Base-by-base conservation (phyloP, 1,284 basidiomycete species). In the Tilletia caries region DNA sequence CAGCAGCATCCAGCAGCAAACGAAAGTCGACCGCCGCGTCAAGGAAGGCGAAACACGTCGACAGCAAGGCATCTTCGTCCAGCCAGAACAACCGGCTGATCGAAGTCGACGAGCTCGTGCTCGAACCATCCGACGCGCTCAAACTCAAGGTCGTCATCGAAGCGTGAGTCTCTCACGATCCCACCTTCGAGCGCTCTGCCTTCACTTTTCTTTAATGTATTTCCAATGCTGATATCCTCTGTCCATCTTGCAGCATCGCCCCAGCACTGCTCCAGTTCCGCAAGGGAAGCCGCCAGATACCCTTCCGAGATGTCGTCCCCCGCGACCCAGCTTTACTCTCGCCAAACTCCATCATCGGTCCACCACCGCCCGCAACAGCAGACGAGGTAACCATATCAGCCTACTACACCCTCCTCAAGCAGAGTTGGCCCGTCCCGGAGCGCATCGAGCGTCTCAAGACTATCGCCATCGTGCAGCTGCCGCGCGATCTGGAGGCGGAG, bases 131-230 rank as follows among this genome's bases (percentile, higher is more conserved):
- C 27, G 58, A 62, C n/a, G 58, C 58, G 58, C 58, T 62, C 32
- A 62, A 62, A 23, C 58, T 62, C 58, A 62, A 62, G 58, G 58
- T 62, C 32, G 58, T 62, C 29, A 37, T 62, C 34, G 29, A 62
- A 62, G 58, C 58, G 58, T 62, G 18, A 10, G 58, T 62, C 6
- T 33, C 2, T n/a, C 2, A n/a, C 50, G 50, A 52, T 23, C 10
- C 12, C 50, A 18, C 43, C 10, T 44, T 10, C 43, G 20, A 44
- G 10, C 12, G 10, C 43, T 20, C 43, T 20, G 10, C 20, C 43
- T 20, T 44, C 43, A 44, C 43, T 10, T 10, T 20, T 10, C 20
- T 44, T 20, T 10, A 20, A 44, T 20, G 43, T 20, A 44, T n/a
- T n/a, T 10, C 43, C 20, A 20, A 44, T 37, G 48, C 48, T 50